phyloP scores from a whole-genome alignment of 1,284 basidiomycete species.

The Cutaneotrichosporon sp. region DNA sequence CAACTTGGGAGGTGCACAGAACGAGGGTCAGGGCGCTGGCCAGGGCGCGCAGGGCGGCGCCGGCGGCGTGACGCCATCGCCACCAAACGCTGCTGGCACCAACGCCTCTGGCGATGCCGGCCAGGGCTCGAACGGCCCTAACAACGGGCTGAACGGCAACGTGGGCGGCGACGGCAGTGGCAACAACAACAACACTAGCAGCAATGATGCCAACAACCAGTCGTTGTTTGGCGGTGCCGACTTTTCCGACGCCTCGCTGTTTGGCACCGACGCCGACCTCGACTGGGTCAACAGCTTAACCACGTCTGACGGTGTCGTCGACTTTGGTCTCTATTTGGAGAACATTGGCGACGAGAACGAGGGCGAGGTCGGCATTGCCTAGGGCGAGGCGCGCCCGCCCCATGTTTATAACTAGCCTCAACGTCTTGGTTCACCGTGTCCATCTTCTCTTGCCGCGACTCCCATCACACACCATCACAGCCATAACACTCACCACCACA shows the following conservation, averaged over 20 bases:
- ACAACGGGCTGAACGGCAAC: conserved; percentile 3
- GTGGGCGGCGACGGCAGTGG: background rate
- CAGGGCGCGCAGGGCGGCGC: conserved; percentile 4
- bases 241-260: background rate
- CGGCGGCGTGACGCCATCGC: conserved; percentile 25
- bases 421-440: conserved; percentile 2
- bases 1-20: conserved; percentile 8
- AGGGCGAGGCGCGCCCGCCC: no score
- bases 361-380: conserved; percentile 24
- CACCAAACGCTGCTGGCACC: conserved; percentile 16
- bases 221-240: conserved; percentile 7
- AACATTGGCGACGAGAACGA: conserved; percentile 36
- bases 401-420: no score
- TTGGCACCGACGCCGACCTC: conserved; percentile 13
- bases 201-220: background rate
- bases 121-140: conserved; percentile 2
- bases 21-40: conserved; percentile 13
- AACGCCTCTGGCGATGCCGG: conserved; percentile 4
- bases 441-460: background rate
- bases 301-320: conserved; percentile 23
- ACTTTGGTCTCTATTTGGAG: conserved; percentile 37
- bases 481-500: background rate
- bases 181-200: background rate
- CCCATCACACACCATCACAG: background rate
- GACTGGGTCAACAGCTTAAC: conserved; percentile 23